Conservation (phyloP, 116 monocot species). For the Iris pallida region DNA sequence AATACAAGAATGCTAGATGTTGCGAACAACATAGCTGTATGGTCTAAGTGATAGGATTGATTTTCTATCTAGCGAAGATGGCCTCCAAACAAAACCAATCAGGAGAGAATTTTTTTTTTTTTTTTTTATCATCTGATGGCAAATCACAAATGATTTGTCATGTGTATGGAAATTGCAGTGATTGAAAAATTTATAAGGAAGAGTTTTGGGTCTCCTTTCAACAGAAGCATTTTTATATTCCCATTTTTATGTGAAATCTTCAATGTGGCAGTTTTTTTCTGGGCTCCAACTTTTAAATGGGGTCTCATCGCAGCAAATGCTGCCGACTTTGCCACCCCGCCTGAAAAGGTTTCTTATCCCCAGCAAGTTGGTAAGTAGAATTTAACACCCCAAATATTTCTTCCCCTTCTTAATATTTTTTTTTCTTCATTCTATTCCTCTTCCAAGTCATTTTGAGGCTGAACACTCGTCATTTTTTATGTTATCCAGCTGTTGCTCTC, state of each 20-base stretch:
- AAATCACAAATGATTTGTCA: no score
- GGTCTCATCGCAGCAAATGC: slow-evolving; percentile 90
- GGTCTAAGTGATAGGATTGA: no score
- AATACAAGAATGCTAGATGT: no score
- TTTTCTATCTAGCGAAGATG: no score
- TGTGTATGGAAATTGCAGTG: no score
- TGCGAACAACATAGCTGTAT: no score
- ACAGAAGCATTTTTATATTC: no score
- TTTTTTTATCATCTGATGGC: no score
- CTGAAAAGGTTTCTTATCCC: slow-evolving; percentile 85
- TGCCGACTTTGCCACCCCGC: slow-evolving; percentile 82
- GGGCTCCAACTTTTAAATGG: slow-evolving; percentile 99
- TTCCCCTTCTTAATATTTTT: not conserved
- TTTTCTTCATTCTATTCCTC: not conserved
- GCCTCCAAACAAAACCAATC: no score
- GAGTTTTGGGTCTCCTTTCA: no score
- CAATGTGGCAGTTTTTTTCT: slow-evolving; percentile 74
- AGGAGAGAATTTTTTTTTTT: no score
- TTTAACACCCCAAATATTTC: not conserved
- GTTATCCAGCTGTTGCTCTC: slow-evolving; percentile 61
- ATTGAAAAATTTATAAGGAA: no score
- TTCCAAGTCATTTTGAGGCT: not conserved
- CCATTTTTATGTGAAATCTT: not conserved
- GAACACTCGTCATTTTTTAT: slow-evolving; percentile 2
- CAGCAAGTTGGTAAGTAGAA: slow-evolving; percentile 74